phyloP scores from a whole-genome alignment of 1,139 yeast genomes.

The Pneumocystis sp. region DNA sequence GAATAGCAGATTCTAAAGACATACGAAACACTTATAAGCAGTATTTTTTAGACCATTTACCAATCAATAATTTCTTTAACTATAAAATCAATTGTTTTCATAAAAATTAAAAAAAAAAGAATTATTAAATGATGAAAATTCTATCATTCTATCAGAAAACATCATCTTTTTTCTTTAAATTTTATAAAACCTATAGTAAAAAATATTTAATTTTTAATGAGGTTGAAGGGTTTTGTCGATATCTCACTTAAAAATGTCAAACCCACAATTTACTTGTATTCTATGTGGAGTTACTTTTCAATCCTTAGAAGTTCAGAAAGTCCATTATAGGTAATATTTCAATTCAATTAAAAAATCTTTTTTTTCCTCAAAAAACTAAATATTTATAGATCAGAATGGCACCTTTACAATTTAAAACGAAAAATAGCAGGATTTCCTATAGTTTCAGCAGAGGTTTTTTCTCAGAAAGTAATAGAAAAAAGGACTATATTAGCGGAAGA shows the following conservation, averaged over 20 bases:
- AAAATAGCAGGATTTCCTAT: constrained; percentile 76
- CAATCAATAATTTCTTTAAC: neutral
- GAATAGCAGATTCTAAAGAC: constrained; percentile 11
- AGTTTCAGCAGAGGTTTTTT: constrained; percentile 63
- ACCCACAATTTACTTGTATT: constrained; percentile 47
- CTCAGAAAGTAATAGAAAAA: constrained; percentile 47
- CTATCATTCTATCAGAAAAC: neutral
- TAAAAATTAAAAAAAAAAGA: neutral
- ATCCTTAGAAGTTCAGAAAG: constrained; percentile 64
- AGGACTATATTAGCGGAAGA: constrained; percentile 27
- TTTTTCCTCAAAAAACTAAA: neutral
- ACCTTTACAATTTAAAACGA: constrained; percentile 78
- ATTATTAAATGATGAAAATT: neutral
- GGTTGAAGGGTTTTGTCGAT: neutral
- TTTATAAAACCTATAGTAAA: neutral
- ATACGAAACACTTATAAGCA: neutral
- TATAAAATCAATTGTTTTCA: neutral
- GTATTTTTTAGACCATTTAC: neutral
- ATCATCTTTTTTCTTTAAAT: neutral
- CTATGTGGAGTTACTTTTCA: constrained; percentile 72
- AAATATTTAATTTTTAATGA: neutral
- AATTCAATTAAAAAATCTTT: neutral
- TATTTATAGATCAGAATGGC: constrained; percentile 88
- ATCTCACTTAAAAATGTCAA: neutral
- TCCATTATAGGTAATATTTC: constrained; percentile 30